Conservation (phyloP, 2,329 filamentous ascomycete species). For the Waltergamsia citrina region DNA sequence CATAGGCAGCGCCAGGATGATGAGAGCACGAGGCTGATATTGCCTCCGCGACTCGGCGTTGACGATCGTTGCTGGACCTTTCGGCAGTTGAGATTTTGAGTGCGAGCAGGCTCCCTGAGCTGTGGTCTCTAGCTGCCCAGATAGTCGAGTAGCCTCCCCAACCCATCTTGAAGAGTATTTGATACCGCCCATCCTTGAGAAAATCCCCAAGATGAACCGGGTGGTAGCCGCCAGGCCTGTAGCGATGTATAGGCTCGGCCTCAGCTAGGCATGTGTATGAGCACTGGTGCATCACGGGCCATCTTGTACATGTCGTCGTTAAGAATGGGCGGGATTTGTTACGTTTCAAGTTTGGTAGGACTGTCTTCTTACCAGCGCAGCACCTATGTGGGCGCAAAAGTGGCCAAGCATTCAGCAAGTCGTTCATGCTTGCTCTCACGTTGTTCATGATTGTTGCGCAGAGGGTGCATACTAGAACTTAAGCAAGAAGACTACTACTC, state of each 20-base stretch:
- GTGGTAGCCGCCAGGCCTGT: conserved; percentile 28
- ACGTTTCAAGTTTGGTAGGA: no score
- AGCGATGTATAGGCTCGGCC: conserved; percentile 12
- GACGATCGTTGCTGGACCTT: no score
- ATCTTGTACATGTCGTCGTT: no score
- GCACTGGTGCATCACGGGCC: no score
- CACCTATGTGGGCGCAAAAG: no score
- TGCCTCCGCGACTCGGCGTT: conserved; percentile 2
- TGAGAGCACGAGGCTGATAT: background rate
- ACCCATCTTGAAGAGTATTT: conserved; percentile 28
- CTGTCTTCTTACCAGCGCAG: no score
- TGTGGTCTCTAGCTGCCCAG: conserved; percentile 26
- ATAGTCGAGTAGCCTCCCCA: conserved; percentile 30
- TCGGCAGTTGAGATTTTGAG: conserved; percentile 7
- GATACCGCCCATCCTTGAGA: conserved; percentile 26
- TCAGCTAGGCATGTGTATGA: conserved; percentile 6
- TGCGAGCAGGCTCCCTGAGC: conserved; percentile 7
- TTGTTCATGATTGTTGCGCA: no score
- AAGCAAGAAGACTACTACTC: no score
- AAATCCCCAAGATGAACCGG: conserved; percentile 26
- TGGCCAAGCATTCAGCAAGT: conserved; percentile 8
- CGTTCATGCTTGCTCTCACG: no score
- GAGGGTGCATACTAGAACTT: no score
- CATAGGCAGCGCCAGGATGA: background rate
- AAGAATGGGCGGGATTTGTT: no score